Conservation (phyloP, 2,329 filamentous ascomycete genomes). For the Colletotrichum tofieldiae region DNA sequence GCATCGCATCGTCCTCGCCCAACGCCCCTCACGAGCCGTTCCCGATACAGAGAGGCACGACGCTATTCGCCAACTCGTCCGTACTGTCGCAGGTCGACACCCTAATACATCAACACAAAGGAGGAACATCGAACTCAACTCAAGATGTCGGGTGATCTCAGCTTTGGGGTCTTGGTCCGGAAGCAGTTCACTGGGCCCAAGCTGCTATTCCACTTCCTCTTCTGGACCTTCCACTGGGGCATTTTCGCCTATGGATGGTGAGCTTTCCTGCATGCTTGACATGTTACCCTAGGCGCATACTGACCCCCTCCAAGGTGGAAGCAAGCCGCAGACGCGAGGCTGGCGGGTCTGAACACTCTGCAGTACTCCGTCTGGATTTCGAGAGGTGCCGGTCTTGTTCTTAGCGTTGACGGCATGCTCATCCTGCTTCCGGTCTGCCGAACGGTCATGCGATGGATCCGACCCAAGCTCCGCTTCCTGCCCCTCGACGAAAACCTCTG, state of each 20-base stretch:
- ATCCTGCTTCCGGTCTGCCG: constrained; percentile 96
- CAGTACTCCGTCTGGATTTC: constrained; percentile 96
- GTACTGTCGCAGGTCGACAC: constrained; percentile 72
- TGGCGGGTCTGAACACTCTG: constrained; percentile 86
- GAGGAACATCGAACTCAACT: constrained; percentile 48
- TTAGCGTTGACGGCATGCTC: constrained; percentile 87
- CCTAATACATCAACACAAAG: constrained; percentile 40
- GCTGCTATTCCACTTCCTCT: constrained; percentile 84
- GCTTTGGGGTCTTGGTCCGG: constrained; percentile 60
- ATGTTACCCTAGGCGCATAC: constrained; percentile 12
- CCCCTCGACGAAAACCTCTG: constrained; percentile 97
- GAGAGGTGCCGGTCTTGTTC: constrained; percentile 88
- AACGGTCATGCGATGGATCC: constrained; percentile 86
- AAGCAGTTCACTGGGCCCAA: constrained; percentile 81
- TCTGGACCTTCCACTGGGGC: constrained; percentile 83
- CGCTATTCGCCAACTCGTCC: constrained; percentile 46
- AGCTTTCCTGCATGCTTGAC: constrained; percentile 50
- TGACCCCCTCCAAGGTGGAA: constrained; percentile 75
- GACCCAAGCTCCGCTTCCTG: constrained; percentile 89
- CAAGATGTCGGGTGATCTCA: constrained; percentile 57
- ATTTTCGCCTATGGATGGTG: constrained; percentile 92
- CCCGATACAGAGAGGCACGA: constrained; percentile 42
- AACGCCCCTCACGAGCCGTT: constrained; percentile 13
- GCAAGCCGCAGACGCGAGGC: constrained; percentile 77
- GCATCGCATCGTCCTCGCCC: constrained; percentile 8